These are phyloP conservation scores for Hypoxylon sp. DNA, from an alignment of 2,329 filamentous ascomycete genomes.

Conservation along the genomic window DNA sequence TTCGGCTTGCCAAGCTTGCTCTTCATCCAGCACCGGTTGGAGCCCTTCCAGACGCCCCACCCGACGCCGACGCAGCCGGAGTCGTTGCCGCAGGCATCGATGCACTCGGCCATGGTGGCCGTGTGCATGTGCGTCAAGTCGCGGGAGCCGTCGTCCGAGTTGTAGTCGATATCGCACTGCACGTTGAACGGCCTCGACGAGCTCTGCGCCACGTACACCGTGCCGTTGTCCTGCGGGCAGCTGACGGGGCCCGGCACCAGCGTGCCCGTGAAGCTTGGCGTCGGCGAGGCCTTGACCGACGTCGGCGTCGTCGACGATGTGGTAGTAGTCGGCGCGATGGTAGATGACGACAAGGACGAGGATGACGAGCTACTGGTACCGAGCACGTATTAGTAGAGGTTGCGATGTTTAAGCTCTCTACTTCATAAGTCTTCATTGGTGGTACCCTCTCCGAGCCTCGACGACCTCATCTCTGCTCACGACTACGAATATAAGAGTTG, in stretches of 20 bases:
- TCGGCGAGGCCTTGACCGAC: conserved; percentile 19
- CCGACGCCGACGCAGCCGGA: conserved; percentile 34
- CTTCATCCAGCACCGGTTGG: conserved; percentile 34
- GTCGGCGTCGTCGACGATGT: conserved; percentile 16
- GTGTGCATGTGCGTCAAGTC: conserved; percentile 27
- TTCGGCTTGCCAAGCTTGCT: conserved; percentile 35
- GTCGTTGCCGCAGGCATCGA: conserved; percentile 27
- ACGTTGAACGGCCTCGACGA: conserved; percentile 36
- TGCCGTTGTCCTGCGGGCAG: conserved; percentile 36
- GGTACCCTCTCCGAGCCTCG: no score
- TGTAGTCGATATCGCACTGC: conserved; percentile 38
- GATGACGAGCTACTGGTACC: conserved; percentile 6
- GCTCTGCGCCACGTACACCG: conserved; percentile 29
- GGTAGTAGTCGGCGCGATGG: conserved; percentile 7
- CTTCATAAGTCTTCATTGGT: background rate
- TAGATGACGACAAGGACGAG: background rate
- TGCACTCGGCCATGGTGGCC: conserved; percentile 32
- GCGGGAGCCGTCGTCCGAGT: conserved; percentile 19
- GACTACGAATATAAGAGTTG: background rate
- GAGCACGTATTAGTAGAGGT: conserved; percentile 6
- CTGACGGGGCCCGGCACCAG: conserved; percentile 14
- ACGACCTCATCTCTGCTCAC: background rate
- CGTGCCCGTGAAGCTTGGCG: conserved; percentile 33
- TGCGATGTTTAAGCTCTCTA: background rate
- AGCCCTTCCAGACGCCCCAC: conserved; percentile 27